Evolutionary conservation across 345 rosid species (phyloP).

Genomic region (Syzygium aromaticum): DNA sequence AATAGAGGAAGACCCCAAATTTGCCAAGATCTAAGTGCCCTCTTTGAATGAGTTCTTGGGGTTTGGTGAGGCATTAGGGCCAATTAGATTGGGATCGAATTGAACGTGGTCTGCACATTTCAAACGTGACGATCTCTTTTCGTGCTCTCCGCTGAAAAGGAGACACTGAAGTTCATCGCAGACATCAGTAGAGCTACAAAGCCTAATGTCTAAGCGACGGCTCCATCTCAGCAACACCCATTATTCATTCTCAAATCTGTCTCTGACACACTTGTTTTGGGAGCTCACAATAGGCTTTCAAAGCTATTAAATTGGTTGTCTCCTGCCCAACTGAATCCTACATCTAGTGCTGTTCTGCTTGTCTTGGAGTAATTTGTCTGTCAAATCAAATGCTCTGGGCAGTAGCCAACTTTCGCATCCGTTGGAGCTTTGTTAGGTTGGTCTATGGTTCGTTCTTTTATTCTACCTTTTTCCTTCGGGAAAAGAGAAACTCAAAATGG

Average conservation of each 20-base stretch:
- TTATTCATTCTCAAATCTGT: not conserved
- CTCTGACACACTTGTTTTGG: not conserved
- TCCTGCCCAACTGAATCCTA: not conserved
- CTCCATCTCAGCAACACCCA: not conserved
- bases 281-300: not conserved
- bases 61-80: not conserved
- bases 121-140: not conserved
- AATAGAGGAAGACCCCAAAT: not conserved
- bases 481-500: too few relatives aligned
- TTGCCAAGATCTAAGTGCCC: not conserved
- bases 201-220: not conserved
- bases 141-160: not conserved
- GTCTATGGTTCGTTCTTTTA: not conserved
- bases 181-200: not conserved
- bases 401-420: not conserved
- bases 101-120: not conserved
- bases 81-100: not conserved
- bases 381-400: not conserved
- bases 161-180: not conserved
- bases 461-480: not conserved
- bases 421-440: not conserved
- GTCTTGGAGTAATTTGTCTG: not conserved
- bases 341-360: not conserved
- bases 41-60: not conserved
- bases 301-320: not conserved